Conservation (phyloP, 208 protist species). For the Acanthamoeba triangularis region DNA sequence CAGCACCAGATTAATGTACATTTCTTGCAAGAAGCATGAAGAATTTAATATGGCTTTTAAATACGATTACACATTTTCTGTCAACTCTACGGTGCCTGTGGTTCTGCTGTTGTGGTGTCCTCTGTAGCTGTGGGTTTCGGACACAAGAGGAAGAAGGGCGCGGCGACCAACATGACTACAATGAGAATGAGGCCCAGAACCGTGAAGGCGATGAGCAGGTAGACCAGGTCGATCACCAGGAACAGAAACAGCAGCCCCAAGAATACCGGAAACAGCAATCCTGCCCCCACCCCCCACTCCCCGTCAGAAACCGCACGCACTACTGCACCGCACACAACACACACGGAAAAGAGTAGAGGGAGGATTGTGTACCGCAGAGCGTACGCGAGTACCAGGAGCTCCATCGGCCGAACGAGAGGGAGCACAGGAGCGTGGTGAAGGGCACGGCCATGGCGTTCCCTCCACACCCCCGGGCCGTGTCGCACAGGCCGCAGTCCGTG, state of each 20-base stretch:
- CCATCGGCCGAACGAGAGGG: not conserved
- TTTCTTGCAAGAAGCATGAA: too few relatives aligned
- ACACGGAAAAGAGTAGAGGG: too few relatives aligned
- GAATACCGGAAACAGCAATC: not conserved
- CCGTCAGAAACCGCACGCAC: not conserved
- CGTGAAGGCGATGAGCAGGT: not conserved
- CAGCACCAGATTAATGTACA: too few relatives aligned
- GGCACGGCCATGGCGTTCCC: not conserved
- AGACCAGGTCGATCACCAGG: not conserved
- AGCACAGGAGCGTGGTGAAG: not conserved
- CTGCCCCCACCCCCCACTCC: not conserved
- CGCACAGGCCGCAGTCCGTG: not conserved
- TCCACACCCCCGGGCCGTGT: not conserved
- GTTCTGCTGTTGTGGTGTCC: not conserved
- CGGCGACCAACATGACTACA: too few relatives aligned
- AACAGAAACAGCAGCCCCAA: not conserved
- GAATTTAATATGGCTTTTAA: too few relatives aligned
- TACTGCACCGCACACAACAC: not conserved
- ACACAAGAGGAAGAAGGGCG: too few relatives aligned
- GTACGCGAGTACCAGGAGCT: not conserved
- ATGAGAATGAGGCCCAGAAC: too few relatives aligned
- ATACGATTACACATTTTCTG: too few relatives aligned
- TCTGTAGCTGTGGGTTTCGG: too few relatives aligned
- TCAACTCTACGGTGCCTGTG: not conserved
- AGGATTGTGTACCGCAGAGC: not conserved